Conservation (phyloP, 768 basidiomycete genomes). For the Boletus pseudopeckii region DNA sequence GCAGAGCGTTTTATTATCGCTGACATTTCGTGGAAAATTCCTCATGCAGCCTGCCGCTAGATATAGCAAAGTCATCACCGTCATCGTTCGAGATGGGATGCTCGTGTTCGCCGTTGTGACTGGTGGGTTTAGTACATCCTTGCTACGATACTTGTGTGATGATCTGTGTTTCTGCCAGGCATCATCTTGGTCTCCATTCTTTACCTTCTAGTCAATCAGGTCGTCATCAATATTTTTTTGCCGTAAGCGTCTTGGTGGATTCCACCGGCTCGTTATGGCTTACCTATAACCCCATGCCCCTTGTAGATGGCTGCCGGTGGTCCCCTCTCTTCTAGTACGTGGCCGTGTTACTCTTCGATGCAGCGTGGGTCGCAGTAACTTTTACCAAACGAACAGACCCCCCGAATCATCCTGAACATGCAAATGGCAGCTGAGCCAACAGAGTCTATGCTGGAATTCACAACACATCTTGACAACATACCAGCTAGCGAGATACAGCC, state of each 20-base stretch:
- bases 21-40: slow-evolving; percentile 17
- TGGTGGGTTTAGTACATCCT: slow-evolving; percentile 8
- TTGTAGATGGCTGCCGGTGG: slow-evolving; percentile 10
- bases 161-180: not conserved
- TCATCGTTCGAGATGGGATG: slow-evolving; percentile 17
- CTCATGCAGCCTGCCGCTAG: slow-evolving; percentile 6
- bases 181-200: not conserved
- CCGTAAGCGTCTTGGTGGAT: slow-evolving; percentile 9
- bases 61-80: slow-evolving; percentile 9
- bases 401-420: slow-evolving; percentile 22
- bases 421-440: slow-evolving; percentile 9
- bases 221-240: slow-evolving; percentile 12
- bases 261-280: not conserved
- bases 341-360: not conserved
- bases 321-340: slow-evolving; percentile 16
- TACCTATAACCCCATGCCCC: not conserved
- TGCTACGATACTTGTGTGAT: not conserved
- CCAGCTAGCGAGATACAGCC: not conserved
- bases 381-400: slow-evolving; percentile 5
- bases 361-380: not conserved
- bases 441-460: slow-evolving; percentile 10
- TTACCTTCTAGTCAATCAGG: not conserved
- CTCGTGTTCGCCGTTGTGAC: slow-evolving; percentile 5
- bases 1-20: slow-evolving; percentile 12
- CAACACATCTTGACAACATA: not conserved